Evolutionary conservation across 2,329 filamentous ascomycete genomes (phyloP).

Genomic region (Epichloe coenophiala): DNA sequence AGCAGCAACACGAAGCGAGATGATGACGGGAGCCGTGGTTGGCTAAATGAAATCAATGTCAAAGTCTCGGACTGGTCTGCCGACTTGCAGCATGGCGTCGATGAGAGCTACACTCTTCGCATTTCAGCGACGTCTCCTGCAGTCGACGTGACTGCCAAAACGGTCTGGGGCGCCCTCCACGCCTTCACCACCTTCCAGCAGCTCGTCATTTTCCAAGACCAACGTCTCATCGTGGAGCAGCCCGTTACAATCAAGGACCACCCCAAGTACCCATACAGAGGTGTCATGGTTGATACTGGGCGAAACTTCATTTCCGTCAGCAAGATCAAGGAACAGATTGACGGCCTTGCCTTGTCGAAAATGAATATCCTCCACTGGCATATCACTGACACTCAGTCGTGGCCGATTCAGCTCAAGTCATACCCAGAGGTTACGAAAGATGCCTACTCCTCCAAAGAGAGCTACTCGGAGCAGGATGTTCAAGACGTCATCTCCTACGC

Average conservation of each 20-base stretch:
- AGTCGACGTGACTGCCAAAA: conserved; percentile 33
- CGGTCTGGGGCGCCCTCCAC: conserved; percentile 40
- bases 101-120: conserved; percentile 40
- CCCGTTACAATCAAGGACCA: conserved; percentile 35
- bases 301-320: conserved; percentile 38
- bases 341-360: conserved; percentile 41
- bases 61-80: conserved; percentile 29
- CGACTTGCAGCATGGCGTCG: conserved; percentile 39
- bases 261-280: conserved; percentile 39
- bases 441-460: conserved; percentile 36
- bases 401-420: conserved; percentile 34
- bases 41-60: conserved; percentile 30
- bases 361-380: conserved; percentile 46
- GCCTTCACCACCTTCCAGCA: conserved; percentile 45
- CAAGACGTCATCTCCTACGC: conserved; percentile 33
- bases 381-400: conserved; percentile 40
- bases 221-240: conserved; percentile 34
- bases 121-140: conserved; percentile 24
- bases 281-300: conserved; percentile 40
- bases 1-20: conserved; percentile 16
- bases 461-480: conserved; percentile 29
- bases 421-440: conserved; percentile 40
- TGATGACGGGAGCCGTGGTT: conserved; percentile 4
- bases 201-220: conserved; percentile 34
- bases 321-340: conserved; percentile 40